Evolutionary conservation across 2,329 filamentous ascomycete genomes (phyloP), one percentile per base, ranked within the genome.

Genomic region (Colletotrichum tofieldiae): DNA sequence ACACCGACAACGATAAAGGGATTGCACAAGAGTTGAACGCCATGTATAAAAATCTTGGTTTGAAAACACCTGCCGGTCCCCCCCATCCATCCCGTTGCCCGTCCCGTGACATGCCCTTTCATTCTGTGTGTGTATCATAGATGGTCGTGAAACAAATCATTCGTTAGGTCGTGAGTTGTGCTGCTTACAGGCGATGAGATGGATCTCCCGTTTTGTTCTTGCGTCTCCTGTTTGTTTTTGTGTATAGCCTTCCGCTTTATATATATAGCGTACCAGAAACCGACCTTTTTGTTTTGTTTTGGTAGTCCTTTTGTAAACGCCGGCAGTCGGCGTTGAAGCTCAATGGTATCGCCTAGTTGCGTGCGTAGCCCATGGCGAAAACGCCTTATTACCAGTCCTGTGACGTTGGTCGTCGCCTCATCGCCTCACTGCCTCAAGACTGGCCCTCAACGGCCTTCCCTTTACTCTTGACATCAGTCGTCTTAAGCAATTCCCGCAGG

Each of bases 401-500:
- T 37, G 14, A 63, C 6, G 7, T 39, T 20, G 47, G 18, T 9
- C 23, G 12, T 9, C 45, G 3, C 18, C 35, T 23, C 16, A 11
- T 9, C 45, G 3, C 18, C 35, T 23, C 16, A 11, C 14, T 7
- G 52, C 37, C 47, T 73, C 71, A 74, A 18, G 63, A 32, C 20
- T 63, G 52, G 20, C 65, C 75, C 43, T 81, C 79, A 2, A 78
- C 73, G 1, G 76, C 77, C 69, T 84, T 84, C 11, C 80, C 81
- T 73, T 83, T 83, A 47, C 58, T 69, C 29, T 71, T 75, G 45
- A 26, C 58, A 49, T 81, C 79, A 6, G 79, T 77, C 18, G 76
- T 77, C 73, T 82, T 86, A 14, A 91, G 79, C 23, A 91, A 77
- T 52, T 88, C 84, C 65, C 88, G 83, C 29, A 91, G 80, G 65